Conservation (phyloP, 441 rosid species). For the Theobroma grandiflorum region DNA sequence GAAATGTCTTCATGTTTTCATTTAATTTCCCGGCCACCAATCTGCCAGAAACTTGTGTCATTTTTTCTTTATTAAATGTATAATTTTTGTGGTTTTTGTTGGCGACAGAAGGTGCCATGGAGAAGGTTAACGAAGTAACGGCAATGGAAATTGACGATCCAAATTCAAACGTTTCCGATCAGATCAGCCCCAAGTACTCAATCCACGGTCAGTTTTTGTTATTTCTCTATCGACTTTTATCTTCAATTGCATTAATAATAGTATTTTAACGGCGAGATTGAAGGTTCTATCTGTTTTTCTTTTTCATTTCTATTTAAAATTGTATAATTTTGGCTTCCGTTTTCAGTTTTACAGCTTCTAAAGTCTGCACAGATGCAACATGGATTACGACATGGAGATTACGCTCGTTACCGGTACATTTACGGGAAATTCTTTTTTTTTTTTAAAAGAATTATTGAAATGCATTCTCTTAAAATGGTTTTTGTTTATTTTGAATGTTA, state of each 20-base stretch:
- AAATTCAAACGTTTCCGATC: slow-evolving; percentile 58
- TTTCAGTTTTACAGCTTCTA: slow-evolving; percentile 83
- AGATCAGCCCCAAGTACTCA: slow-evolving; percentile 75
- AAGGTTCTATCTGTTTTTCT: background rate
- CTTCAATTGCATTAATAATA: background rate
- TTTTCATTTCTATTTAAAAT: background rate
- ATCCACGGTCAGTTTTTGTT: slow-evolving; percentile 63
- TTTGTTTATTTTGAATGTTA: slow-evolving; percentile 17
- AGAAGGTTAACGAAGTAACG: slow-evolving; percentile 47
- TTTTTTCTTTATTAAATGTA: slow-evolving; percentile 12
- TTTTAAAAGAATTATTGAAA: background rate
- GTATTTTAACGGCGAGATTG: background rate
- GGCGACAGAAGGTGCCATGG: slow-evolving; percentile 43
- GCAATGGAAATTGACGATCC: slow-evolving; percentile 85
- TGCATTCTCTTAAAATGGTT: background rate
- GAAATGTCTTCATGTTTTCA: background rate
- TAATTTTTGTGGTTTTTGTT: background rate
- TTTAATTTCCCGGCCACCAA: background rate
- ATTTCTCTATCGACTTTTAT: background rate
- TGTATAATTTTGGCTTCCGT: background rate
- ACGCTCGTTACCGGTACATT: slow-evolving; percentile 83
- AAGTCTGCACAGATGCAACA: slow-evolving; percentile 98
- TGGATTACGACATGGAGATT: slow-evolving; percentile 96
- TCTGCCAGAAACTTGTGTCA: slow-evolving; percentile 8
- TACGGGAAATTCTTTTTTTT: background rate